Conservation (phyloP, 495 filamentous ascomycete species). For the Aspergillus nanangensis region DNA sequence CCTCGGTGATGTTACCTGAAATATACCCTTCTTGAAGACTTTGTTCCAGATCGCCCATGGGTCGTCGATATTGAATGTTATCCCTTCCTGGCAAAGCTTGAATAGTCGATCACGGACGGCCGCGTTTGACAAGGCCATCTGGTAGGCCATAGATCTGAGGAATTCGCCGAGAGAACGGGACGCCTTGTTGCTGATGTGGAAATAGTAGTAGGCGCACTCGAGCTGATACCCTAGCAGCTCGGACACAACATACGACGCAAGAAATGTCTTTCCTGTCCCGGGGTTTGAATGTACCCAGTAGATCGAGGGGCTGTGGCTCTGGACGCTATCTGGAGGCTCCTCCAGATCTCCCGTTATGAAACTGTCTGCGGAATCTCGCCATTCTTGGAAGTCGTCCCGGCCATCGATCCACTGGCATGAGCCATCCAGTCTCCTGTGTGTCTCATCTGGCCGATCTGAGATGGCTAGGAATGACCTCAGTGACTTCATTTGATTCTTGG, state of each 20-base stretch:
- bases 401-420: no score
- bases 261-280: constrained; percentile 1
- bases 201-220: constrained; percentile 18
- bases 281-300: constrained; percentile 18
- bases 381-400: no score
- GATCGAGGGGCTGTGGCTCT: no score
- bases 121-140: constrained; percentile 26
- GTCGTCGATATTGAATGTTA: constrained; percentile 19
- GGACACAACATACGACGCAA: constrained; percentile 2
- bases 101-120: constrained; percentile 16
- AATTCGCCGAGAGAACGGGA: constrained; percentile 21
- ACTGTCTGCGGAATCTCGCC: no score
- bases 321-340: no score
- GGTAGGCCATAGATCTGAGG: constrained; percentile 34
- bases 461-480: no score
- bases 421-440: no score
- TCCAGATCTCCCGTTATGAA: no score
- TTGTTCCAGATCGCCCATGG: constrained; percentile 33
- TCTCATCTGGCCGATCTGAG: no score
- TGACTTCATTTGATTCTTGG: no score
- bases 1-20: no score
- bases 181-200: constrained; percentile 24
- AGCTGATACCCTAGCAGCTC: not conserved
- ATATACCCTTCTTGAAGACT: constrained; percentile 29
- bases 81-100: constrained; percentile 15